Evolutionary conservation across 78 protist species (phyloP).

Genomic region (Cavenderia fasciculata): DNA sequence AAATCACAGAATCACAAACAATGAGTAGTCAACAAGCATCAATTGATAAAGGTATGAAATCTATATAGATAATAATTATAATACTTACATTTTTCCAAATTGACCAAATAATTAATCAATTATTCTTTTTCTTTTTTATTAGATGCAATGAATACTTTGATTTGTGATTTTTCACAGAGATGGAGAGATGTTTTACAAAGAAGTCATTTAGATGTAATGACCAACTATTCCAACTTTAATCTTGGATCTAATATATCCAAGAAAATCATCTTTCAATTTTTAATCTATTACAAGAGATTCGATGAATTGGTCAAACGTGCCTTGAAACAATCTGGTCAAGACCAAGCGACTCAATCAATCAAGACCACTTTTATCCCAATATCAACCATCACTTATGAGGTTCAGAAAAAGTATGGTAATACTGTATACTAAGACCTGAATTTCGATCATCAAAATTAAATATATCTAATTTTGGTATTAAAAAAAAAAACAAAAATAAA

Average conservation of each 20-base stretch:
- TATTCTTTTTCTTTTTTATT: neutral
- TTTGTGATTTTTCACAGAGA: slow-evolving; percentile 24
- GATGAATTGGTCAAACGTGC: slow-evolving; percentile 54
- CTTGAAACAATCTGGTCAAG: slow-evolving; percentile 22
- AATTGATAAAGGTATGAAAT: too few species aligned
- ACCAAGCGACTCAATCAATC: neutral
- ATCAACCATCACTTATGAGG: slow-evolving; percentile 69
- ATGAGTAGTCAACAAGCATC: neutral
- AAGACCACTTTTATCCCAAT: slow-evolving; percentile 28
- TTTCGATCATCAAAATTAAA: neutral
- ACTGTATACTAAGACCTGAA: neutral
- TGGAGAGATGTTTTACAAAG: slow-evolving; percentile 46
- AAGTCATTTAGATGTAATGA: slow-evolving; percentile 52
- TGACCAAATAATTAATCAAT: too few species aligned
- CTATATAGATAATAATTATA: too few species aligned
- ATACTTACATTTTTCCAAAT: too few species aligned
- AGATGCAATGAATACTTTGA: neutral
- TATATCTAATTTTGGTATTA: neutral
- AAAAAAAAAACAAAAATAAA: neutral
- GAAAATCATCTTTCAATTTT: slow-evolving; percentile 47
- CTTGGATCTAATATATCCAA: slow-evolving; percentile 49
- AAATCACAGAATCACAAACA: slow-evolving; percentile 21
- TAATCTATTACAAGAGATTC: slow-evolving; percentile 54
- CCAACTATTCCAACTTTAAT: slow-evolving; percentile 47
- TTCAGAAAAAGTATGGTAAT: neutral